Base-by-base conservation (phyloP, 176 grass and related monocot genomes). In the Leersia perrieri region DNA sequence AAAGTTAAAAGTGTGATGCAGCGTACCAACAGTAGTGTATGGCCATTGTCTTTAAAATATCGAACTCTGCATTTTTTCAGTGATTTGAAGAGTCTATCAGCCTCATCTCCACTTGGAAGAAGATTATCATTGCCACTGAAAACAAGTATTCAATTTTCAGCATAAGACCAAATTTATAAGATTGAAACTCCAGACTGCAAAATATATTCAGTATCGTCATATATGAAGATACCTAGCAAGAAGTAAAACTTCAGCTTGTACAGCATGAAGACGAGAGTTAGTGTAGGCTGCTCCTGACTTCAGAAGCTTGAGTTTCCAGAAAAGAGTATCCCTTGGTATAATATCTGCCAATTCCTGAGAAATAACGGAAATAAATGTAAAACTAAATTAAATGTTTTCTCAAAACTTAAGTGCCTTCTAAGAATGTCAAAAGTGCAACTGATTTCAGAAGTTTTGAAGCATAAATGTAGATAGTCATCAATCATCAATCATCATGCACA, bases 1-100 rank as follows among this genome's bases (percentile, higher is more conserved):
- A 57, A 51, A 62, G 26, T 68, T 11, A 2, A 18, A 18, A 69
- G 33, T 8, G 33, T 66, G 20, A 45, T 57, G 30, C 22, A 20
- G 39, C 76, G 33, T 83, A 98, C 95, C 88, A 98, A 82, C 42
- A 98, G 87, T 73, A 98, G 80, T 22, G 92, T 93, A 62, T 98
- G 95, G 18, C 95, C 95, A 60, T 94, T 98, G 35, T 94, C 95
- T 71, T 94, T 98, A 71, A 92, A 98, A 75, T 94, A 91, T 83
- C 92, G 84, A 79, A 94, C 95, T 77, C 65, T 92, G 84, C 85
- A 94, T 76, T 91, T 94, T 78, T 98, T 98, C 42, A 98, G 41
- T 63, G 81, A 30, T 83, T 87, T 79, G 84, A 89, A 92, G 61
- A 98, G 90, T 55, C 84, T 83, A 87, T 94, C 90, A 9, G 90